phyloP scores from a whole-genome alignment of 768 basidiomycete species.

The Termitomyces sp. region DNA sequence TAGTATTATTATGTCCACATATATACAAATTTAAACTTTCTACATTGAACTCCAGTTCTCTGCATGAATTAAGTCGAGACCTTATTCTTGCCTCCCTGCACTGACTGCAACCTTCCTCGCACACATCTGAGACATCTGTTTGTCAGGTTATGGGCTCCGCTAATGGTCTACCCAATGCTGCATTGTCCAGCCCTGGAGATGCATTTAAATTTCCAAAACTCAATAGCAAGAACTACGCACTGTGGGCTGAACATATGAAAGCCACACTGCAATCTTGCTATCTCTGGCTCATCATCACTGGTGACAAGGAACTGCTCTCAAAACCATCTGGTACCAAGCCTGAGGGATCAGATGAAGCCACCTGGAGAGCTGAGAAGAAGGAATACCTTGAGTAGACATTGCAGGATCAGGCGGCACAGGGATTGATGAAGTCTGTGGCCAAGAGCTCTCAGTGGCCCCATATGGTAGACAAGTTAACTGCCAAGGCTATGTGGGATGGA shows the following conservation, averaged over 20 bases:
- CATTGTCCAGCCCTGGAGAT: background rate
- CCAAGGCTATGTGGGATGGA: too few species aligned
- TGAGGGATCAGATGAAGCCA: background rate
- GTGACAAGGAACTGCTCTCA: background rate
- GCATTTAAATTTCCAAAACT: background rate
- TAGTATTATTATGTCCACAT: background rate
- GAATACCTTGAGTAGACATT: background rate
- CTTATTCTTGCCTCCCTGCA: too few species aligned
- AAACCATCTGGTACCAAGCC: background rate
- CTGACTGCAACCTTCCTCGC: too few species aligned
- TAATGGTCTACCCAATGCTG: background rate
- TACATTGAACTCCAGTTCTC: background rate
- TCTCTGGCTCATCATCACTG: background rate
- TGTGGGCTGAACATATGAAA: slow-evolving; percentile 1
- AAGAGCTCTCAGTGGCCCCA: too few species aligned
- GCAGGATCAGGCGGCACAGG: background rate
- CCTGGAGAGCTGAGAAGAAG: too few species aligned
- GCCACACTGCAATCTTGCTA: too few species aligned
- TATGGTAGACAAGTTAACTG: too few species aligned
- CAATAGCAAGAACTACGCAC: background rate
- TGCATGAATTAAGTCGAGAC: background rate
- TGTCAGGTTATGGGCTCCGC: slow-evolving; percentile 3
- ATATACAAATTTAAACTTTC: background rate
- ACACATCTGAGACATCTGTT: background rate
- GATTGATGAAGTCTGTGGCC: too few species aligned